A percentile compares a stretch with the other conserved stretches of the same genome.
Evolutionary conservation across 176 grass and related monocot species (phyloP).

Genomic region (Chloris gayana): DNA sequence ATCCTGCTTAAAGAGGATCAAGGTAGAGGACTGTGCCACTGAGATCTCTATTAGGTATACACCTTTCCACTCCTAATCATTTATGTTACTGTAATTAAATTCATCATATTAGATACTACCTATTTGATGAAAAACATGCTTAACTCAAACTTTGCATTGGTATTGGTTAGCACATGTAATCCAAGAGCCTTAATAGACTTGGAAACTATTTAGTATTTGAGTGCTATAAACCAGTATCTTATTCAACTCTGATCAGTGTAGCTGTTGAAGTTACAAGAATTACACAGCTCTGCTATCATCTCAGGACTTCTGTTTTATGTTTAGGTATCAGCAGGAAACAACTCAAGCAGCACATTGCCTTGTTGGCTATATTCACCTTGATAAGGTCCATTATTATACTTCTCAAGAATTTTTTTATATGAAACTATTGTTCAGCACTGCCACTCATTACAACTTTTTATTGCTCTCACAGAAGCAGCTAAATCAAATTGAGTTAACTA

Average conservation of each 20-base stretch:
- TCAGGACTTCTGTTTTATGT: constrained; percentile 28
- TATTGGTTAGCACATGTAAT: neutral
- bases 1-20: constrained; percentile 49
- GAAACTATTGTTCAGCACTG: neutral
- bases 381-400: constrained; percentile 52
- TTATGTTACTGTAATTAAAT: neutral
- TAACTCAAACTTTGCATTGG: neutral
- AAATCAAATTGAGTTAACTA: constrained; percentile 47
- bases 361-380: constrained; percentile 69
- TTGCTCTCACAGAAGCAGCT: constrained; percentile 51
- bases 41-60: constrained; percentile 51
- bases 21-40: constrained; percentile 48
- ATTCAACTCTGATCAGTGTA: constrained; percentile 19
- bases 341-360: constrained; percentile 47
- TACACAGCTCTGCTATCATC: neutral
- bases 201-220: neutral
- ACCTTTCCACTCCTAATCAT: neutral
- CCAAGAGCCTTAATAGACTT: neutral
- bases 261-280: neutral
- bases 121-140: too few relatives aligned
- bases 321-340: constrained; percentile 55
- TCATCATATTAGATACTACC: neutral
- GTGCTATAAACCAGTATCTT: neutral
- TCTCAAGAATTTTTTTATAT: constrained; percentile 2
- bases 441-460: neutral